These are phyloP conservation scores for Ramaria sp. DNA, from an alignment of 768 basidiomycete species.

Conservation along the genomic window DNA sequence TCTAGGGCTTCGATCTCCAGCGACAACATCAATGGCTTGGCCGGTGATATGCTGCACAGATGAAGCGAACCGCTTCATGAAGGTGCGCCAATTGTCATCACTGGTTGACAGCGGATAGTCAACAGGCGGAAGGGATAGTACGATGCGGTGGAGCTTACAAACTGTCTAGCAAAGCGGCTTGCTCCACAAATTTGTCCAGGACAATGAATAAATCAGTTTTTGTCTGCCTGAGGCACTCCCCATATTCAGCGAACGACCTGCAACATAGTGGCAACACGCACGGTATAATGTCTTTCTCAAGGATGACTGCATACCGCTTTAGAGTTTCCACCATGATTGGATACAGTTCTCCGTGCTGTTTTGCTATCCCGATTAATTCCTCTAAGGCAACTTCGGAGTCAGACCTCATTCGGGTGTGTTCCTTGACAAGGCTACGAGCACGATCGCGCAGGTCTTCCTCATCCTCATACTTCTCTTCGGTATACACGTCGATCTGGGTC, in stretches of 20 bases:
- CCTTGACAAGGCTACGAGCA: slow-evolving; percentile 27
- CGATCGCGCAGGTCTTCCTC: slow-evolving; percentile 75
- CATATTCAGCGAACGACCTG: background rate
- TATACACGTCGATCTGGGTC: slow-evolving; percentile 73
- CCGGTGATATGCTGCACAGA: slow-evolving; percentile 63
- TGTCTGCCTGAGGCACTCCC: slow-evolving; percentile 36
- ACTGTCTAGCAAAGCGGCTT: slow-evolving; percentile 45
- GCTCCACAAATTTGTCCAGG: slow-evolving; percentile 55
- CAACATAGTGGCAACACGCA: slow-evolving; percentile 25
- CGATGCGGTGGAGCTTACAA: slow-evolving; percentile 38
- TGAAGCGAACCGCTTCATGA: slow-evolving; percentile 47
- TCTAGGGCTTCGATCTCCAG: slow-evolving; percentile 19
- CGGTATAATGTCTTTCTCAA: slow-evolving; percentile 52
- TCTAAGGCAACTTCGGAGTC: slow-evolving; percentile 48
- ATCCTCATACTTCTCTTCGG: slow-evolving; percentile 85
- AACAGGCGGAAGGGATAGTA: slow-evolving; percentile 13
- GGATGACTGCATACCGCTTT: slow-evolving; percentile 40
- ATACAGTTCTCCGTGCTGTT: slow-evolving; percentile 53
- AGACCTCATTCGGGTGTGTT: slow-evolving; percentile 20
- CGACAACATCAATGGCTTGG: slow-evolving; percentile 43
- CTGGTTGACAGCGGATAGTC: slow-evolving; percentile 26
- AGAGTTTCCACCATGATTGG: slow-evolving; percentile 52
- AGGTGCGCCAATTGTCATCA: slow-evolving; percentile 52
- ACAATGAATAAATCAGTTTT: slow-evolving; percentile 50
- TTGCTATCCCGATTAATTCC: slow-evolving; percentile 49